These are phyloP conservation scores for Nakazawaea pomicola DNA, from an alignment of 805 yeast species.

Conservation along the genomic window DNA sequence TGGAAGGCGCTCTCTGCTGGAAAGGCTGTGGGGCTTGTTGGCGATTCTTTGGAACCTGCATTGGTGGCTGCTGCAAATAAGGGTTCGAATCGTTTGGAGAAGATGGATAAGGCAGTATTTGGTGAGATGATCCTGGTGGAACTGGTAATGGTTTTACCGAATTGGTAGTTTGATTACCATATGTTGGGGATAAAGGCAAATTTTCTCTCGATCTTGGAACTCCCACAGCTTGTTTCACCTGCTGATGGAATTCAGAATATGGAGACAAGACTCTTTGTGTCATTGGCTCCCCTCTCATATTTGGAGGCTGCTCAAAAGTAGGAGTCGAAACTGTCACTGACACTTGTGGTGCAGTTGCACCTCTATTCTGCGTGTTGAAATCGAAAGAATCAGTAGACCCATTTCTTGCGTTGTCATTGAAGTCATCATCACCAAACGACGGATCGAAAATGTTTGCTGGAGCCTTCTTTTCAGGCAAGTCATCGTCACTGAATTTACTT, in stretches of 20 bases:
- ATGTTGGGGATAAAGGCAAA: background rate
- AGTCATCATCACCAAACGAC: slow-evolving; percentile 12
- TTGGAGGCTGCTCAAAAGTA: slow-evolving; percentile 2
- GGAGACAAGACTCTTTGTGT: slow-evolving; percentile 28
- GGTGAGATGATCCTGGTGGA: slow-evolving; percentile 5
- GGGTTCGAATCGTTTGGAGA: slow-evolving; percentile 18
- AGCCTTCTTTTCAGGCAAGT: background rate
- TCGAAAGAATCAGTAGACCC: slow-evolving; percentile 5
- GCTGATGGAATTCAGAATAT: slow-evolving; percentile 28
- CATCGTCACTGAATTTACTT: slow-evolving; percentile 7
- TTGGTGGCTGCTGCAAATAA: slow-evolving; percentile 16
- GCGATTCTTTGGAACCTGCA: slow-evolving; percentile 15
- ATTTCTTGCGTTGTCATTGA: slow-evolving; percentile 5
- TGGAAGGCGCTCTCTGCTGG: slow-evolving; percentile 20
- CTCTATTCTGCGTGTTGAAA: background rate
- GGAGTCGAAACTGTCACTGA: slow-evolving; percentile 6
- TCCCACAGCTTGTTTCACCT: slow-evolving; percentile 24
- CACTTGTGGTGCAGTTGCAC: slow-evolving; percentile 1
- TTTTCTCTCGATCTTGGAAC: slow-evolving; percentile 2
- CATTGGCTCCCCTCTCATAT: slow-evolving; percentile 22
- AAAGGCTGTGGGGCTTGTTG: slow-evolving; percentile 13
- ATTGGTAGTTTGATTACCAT: background rate
- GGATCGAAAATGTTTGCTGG: slow-evolving; percentile 13
- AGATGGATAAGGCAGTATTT: no score
- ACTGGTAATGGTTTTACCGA: slow-evolving; percentile 14